Base-by-base conservation (phyloP, 2,329 filamentous ascomycete genomes). In the Colletotrichum horii region DNA sequence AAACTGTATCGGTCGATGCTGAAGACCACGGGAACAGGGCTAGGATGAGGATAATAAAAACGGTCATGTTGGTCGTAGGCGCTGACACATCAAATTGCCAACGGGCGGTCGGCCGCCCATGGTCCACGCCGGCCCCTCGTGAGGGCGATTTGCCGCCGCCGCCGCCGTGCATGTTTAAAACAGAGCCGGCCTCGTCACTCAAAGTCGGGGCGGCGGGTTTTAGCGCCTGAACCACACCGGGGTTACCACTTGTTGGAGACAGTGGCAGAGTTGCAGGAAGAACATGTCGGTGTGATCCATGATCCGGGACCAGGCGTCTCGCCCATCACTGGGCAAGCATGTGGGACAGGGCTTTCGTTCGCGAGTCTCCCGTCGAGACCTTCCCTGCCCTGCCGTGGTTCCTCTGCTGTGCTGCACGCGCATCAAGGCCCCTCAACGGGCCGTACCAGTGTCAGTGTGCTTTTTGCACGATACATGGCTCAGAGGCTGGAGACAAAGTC, bases 231-330 rank as follows among this genome's bases (percentile, higher is more conserved):
- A 32, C 15, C 55, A 48, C 34, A n/a, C 15, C 19, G 19, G 7
- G 34, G 36, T 34, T 43, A 32, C 36, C 68, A 38, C 68, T 19
- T 55, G 19, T 19, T 30, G 26, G 16, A 15, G 34, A 60, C n/a
- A 22, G 24, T 48, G 26, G 48, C 24, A 34, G 28, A n/a, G 28
- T 15, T 30, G 19, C 52, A 38, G 22, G 34, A 15, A 26, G 30
- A 38, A 65, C 32, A 22, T 58, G 48, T 15, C 43, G 26, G 24
- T n/a, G 24, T 60, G 32, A 55, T 56, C 34, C 61, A 19, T 64
- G 32, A 62, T 32, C 24, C 58, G 38, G 34, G 61, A 48, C 43
- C 36, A 60, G 38, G 72, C 72, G 72, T 75, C 38, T 75, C 72
- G 72, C 72, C 62, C 72, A n/a, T 34, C 19, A 24, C 52, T 24